Percentiles rank a stretch among this genome's conserved stretches.
These are phyloP conservation scores for Fomitiporia mediterranea DNA, from an alignment of 1,284 basidiomycete genomes.

Conservation along the genomic window DNA sequence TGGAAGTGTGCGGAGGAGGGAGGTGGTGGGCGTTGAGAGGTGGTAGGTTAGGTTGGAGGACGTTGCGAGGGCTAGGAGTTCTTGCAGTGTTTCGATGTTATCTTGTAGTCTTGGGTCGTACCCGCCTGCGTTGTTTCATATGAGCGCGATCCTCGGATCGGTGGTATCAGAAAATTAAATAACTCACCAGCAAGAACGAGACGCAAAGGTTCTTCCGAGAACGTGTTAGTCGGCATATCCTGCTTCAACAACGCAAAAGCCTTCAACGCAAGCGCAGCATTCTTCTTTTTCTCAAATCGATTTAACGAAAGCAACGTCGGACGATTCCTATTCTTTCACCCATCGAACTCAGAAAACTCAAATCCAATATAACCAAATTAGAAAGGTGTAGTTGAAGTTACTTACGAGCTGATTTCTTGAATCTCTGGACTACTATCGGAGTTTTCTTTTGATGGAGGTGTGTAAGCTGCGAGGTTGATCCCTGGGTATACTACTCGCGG, in stretches of 20 bases:
- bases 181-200: conserved; percentile 72
- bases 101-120: conserved; percentile 70
- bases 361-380: too few species aligned
- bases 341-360: conserved; percentile 5
- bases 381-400: conserved; percentile 19
- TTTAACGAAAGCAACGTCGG: conserved; percentile 89
- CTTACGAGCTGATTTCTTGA: conserved; percentile 63
- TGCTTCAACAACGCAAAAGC: conserved; percentile 54
- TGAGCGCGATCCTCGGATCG: background rate
- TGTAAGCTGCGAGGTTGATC: conserved; percentile 77
- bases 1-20: conserved; percentile 30
- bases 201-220: conserved; percentile 35
- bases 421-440: conserved; percentile 48
- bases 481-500: conserved; percentile 89
- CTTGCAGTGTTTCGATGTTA: conserved; percentile 60
- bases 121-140: conserved; percentile 49
- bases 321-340: conserved; percentile 43
- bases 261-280: conserved; percentile 75
- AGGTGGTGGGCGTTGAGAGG: conserved; percentile 34
- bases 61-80: conserved; percentile 55
- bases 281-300: conserved; percentile 96
- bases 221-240: background rate
- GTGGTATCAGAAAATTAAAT: background rate
- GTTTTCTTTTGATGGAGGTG: conserved; percentile 38
- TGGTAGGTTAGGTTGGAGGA: conserved; percentile 48